Conservation (phyloP, 305 asterid genomes). For the Fraxinus greggii region DNA sequence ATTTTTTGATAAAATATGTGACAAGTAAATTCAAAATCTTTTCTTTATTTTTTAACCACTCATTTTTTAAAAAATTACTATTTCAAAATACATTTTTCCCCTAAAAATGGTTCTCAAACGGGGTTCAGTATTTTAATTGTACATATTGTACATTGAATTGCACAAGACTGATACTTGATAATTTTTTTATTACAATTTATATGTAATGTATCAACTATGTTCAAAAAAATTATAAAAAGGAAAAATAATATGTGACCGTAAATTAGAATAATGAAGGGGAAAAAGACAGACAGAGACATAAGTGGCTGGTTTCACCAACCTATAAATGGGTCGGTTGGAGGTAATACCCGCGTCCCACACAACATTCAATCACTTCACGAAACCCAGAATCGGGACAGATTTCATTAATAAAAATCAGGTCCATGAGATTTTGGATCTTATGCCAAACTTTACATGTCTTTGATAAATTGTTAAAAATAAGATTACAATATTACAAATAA, state of each 20-base stretch:
- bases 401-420: background rate
- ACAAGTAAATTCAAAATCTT: no score
- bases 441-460: no score
- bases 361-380: background rate
- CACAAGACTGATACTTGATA: background rate
- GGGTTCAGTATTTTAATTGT: background rate
- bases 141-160: background rate
- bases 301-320: background rate
- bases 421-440: background rate
- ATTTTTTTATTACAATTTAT: background rate
- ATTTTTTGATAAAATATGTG: no score
- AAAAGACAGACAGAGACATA: background rate
- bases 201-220: background rate
- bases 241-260: background rate
- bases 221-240: no score
- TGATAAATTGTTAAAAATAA: background rate
- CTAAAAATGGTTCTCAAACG: no score
- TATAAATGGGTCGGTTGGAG: constrained; percentile 4
- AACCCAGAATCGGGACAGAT: background rate
- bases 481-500: no score
- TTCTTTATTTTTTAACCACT: no score
- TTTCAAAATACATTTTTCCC: no score
- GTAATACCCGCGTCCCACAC: background rate
- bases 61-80: no score
- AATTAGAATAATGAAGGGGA: background rate